phyloP scores from a whole-genome alignment of 139 green algal genomes.

The Haematococcus sp. region DNA sequence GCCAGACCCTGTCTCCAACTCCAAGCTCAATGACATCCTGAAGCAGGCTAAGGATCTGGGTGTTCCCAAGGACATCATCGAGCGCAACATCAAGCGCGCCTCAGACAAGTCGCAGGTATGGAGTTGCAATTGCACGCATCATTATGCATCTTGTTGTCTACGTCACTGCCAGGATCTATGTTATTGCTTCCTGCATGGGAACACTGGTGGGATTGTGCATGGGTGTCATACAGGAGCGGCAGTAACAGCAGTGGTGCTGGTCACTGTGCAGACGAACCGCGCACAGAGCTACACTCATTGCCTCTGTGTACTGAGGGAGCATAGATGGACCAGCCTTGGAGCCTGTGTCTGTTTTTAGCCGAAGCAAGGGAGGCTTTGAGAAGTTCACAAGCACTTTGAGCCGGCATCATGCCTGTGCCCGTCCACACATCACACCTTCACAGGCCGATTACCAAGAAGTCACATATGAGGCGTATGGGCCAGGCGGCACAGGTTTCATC shows the following conservation, averaged over 20 bases:
- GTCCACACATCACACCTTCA: no score
- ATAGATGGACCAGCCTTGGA: no score
- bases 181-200: background rate
- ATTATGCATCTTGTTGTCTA: background rate
- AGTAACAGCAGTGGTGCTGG: no score
- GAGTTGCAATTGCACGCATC: background rate
- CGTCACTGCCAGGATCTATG: background rate
- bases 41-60: slow-evolving; percentile 66
- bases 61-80: slow-evolving; percentile 86
- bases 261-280: no score
- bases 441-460: slow-evolving; percentile 77
- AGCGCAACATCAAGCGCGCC: slow-evolving; percentile 88
- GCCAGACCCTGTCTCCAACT: slow-evolving; percentile 70
- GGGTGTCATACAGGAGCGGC: no score
- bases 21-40: slow-evolving; percentile 58
- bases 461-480: slow-evolving; percentile 61
- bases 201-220: no score
- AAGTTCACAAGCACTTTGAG: no score
- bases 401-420: no score
- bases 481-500: slow-evolving; percentile 85
- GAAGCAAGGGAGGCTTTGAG: no score
- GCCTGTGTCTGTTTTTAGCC: no score
- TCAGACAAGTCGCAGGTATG: slow-evolving; percentile 66
- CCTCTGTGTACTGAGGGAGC: no score
- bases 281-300: no score